These are phyloP conservation scores for Candida pseudoglaebosa DNA, from an alignment of 805 yeast genomes.

Conservation along the genomic window DNA sequence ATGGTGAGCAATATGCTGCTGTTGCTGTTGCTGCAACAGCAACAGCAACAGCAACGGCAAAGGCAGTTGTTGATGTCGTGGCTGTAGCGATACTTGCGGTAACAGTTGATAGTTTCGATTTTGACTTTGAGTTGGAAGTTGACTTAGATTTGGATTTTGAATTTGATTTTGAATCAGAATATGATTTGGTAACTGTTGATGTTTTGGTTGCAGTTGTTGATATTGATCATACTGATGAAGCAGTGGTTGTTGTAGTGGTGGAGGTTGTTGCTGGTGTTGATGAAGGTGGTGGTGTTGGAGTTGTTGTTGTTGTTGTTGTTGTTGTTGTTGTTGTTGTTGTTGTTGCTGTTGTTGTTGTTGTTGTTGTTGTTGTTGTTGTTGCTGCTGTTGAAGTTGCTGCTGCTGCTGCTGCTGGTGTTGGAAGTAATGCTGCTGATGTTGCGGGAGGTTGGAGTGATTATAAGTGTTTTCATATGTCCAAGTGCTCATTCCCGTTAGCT, in stretches of 20 bases:
- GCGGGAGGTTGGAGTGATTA: not conserved
- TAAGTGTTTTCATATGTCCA: constrained; percentile 2
- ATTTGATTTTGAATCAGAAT: constrained; percentile 4
- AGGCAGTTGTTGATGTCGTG: not conserved
- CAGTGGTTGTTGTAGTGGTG: constrained; percentile 1
- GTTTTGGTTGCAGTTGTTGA: constrained; percentile 4
- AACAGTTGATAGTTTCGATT: constrained; percentile 5
- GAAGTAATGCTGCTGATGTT: not conserved
- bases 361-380: not conserved
- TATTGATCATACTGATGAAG: constrained; percentile 5
- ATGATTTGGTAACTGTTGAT: not conserved
- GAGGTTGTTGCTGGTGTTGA: not conserved
- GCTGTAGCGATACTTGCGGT: constrained; percentile 6
- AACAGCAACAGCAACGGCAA: not conserved
- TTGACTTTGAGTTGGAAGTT: constrained; percentile 3
- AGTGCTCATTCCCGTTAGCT: constrained; percentile 2
- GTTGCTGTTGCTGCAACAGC: constrained; percentile 1
- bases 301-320: not conserved
- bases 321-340: constrained; percentile 2
- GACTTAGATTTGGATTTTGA: constrained; percentile 1
- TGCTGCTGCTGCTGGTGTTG: constrained; percentile 1
- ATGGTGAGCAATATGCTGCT: too few relatives aligned
- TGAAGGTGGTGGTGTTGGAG: constrained; percentile 1
- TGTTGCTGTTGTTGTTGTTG: not conserved
- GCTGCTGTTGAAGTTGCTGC: constrained; percentile 1